Conservation (phyloP, 148 eudicot genomes). For the Rhododendron simsii region DNA sequence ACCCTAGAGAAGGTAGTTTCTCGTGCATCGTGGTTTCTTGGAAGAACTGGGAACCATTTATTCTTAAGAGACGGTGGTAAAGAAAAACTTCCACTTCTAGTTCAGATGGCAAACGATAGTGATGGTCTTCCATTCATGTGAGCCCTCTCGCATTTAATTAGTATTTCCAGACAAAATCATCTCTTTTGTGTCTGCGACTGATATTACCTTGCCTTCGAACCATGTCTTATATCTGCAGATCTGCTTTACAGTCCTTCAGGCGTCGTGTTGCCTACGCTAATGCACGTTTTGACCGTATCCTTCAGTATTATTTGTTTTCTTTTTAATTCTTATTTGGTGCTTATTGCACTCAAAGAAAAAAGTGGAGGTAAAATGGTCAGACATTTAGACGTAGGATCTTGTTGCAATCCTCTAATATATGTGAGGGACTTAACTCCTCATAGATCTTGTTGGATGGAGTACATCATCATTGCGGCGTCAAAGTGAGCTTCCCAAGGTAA, state of each 20-base stretch:
- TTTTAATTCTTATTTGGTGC: neutral
- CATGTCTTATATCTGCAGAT: constrained; percentile 40
- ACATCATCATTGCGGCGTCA: constrained; percentile 69
- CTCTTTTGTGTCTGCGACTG: neutral
- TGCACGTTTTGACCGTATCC: constrained; percentile 83
- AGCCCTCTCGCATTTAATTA: constrained; percentile 17
- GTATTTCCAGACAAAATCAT: neutral
- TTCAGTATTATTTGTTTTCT: neutral
- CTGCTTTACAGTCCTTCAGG: constrained; percentile 75
- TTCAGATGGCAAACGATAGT: constrained; percentile 63
- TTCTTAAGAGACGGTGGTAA: constrained; percentile 59
- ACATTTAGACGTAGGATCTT: neutral
- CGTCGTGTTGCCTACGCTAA: constrained; percentile 82
- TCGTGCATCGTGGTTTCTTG: constrained; percentile 54
- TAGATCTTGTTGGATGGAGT: constrained; percentile 93
- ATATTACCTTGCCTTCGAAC: neutral
- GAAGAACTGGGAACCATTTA: constrained; percentile 76
- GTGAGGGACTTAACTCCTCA: constrained; percentile 38
- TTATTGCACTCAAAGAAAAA: neutral
- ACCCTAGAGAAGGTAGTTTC: constrained; percentile 61
- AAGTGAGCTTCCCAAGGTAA: constrained; percentile 77
- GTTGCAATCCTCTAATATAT: neutral
- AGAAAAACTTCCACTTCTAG: constrained; percentile 72
- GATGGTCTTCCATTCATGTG: constrained; percentile 79
- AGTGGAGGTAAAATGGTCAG: neutral